These are phyloP conservation scores for Exophiala aquamarina DNA, from an alignment of 2,329 filamentous ascomycete genomes.

Conservation along the genomic window DNA sequence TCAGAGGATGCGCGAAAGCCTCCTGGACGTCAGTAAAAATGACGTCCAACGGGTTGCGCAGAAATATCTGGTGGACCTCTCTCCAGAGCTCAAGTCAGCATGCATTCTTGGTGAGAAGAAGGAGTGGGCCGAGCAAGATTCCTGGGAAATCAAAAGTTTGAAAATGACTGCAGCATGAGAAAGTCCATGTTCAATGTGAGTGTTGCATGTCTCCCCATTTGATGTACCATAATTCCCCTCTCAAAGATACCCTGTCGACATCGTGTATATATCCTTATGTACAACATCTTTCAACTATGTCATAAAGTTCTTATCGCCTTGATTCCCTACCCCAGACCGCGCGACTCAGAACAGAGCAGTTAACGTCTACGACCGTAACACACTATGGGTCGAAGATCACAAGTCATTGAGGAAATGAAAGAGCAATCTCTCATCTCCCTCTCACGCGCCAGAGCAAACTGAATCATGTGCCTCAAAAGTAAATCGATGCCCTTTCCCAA, in stretches of 20 bases:
- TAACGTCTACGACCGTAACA: slow-evolving; percentile 48
- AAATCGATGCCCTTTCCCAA: too few species aligned
- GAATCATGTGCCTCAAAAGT: too few species aligned
- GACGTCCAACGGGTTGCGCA: slow-evolving; percentile 81
- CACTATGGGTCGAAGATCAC: slow-evolving; percentile 51
- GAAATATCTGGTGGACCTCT: slow-evolving; percentile 71
- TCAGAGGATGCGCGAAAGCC: slow-evolving; percentile 75
- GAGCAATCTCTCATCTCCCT: slow-evolving; percentile 15
- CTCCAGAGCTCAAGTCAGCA: slow-evolving; percentile 60
- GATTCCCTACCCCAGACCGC: slow-evolving; percentile 32
- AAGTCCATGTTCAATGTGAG: slow-evolving; percentile 1
- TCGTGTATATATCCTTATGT: neutral
- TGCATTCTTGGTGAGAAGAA: slow-evolving; percentile 81
- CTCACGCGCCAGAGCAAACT: slow-evolving; percentile 50
- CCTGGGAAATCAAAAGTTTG: slow-evolving; percentile 23
- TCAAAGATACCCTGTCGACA: slow-evolving; percentile 24
- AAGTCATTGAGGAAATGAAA: slow-evolving; percentile 36
- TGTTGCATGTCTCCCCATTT: slow-evolving; percentile 3
- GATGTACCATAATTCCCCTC: slow-evolving; percentile 24
- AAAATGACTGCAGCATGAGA: slow-evolving; percentile 21
- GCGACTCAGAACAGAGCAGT: slow-evolving; percentile 52
- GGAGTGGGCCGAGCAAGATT: slow-evolving; percentile 50
- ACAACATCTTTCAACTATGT: slow-evolving; percentile 18
- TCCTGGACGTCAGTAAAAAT: slow-evolving; percentile 80
- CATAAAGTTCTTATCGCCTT: slow-evolving; percentile 6